These are phyloP conservation scores for Herpetomonas samuelpessoai DNA, from an alignment of 208 protist species.

Conservation along the genomic window DNA sequence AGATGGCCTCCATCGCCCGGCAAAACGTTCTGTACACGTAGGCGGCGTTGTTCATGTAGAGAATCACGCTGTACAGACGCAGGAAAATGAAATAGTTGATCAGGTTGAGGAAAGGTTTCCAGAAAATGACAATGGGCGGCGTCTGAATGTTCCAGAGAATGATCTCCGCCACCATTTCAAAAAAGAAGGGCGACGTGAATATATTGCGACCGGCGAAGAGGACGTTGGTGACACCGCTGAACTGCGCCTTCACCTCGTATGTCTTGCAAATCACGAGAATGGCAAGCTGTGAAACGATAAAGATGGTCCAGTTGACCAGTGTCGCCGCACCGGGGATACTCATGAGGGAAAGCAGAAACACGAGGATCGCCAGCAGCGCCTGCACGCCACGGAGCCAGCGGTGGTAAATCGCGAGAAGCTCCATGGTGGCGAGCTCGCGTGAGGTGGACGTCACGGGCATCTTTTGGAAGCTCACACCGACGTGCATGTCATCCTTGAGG, in stretches of 20 bases:
- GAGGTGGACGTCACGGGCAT: conserved; percentile 38
- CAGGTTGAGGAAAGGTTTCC: conserved; percentile 41
- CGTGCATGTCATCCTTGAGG: conserved; percentile 59
- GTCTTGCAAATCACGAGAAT: conserved; percentile 52
- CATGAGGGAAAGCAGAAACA: conserved; percentile 55
- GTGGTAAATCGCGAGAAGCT: conserved; percentile 62
- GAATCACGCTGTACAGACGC: conserved; percentile 60
- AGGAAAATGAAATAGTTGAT: conserved; percentile 74
- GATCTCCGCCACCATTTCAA: conserved; percentile 59
- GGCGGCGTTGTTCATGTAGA: conserved; percentile 66
- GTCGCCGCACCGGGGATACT: conserved; percentile 20
- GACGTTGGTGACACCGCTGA: conserved; percentile 52
- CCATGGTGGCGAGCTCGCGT: conserved; percentile 43
- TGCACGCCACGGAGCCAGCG: conserved; percentile 72
- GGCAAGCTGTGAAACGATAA: conserved; percentile 39
- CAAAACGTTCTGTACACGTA: conserved; percentile 73
- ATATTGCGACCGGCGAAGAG: conserved; percentile 57
- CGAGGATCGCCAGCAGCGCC: conserved; percentile 52
- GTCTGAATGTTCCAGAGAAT: conserved; percentile 72
- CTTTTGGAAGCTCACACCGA: conserved; percentile 50
- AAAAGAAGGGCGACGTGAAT: conserved; percentile 69
- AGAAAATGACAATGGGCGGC: conserved; percentile 49
- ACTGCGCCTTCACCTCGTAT: conserved; percentile 68
- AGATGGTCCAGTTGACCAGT: conserved; percentile 61
- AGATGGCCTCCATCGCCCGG: conserved; percentile 55